Evolutionary conservation across 805 yeast species (phyloP).

Genomic region (Ogataea trehalophila): DNA sequence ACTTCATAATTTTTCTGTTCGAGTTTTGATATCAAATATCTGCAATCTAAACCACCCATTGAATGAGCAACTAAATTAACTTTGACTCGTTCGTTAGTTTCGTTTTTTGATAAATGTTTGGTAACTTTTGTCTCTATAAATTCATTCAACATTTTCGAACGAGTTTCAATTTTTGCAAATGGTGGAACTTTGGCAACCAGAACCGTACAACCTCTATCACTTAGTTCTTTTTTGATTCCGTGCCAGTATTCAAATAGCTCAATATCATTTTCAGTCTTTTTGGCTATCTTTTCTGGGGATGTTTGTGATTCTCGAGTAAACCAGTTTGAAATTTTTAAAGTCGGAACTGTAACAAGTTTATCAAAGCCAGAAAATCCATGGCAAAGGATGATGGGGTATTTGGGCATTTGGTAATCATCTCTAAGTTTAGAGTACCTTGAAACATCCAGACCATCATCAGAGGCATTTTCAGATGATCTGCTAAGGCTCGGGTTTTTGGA

Average conservation of each 20-base stretch:
- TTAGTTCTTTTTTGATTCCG: slow-evolving; percentile 64
- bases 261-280: slow-evolving; percentile 18
- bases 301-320: slow-evolving; percentile 12
- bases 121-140: slow-evolving; percentile 37
- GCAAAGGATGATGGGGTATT: slow-evolving; percentile 72
- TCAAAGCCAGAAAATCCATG: slow-evolving; percentile 89
- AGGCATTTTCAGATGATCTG: slow-evolving; percentile 6
- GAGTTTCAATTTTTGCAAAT: slow-evolving; percentile 64
- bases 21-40: slow-evolving; percentile 64
- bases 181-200: slow-evolving; percentile 78
- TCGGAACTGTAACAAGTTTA: slow-evolving; percentile 38
- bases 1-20: slow-evolving; percentile 49
- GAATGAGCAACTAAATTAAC: slow-evolving; percentile 83
- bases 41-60: slow-evolving; percentile 89
- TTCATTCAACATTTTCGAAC: slow-evolving; percentile 55
- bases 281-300: slow-evolving; percentile 2
- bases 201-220: slow-evolving; percentile 59
- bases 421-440: slow-evolving; percentile 29
- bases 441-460: slow-evolving; percentile 23
- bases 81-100: slow-evolving; percentile 35
- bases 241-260: slow-evolving; percentile 69
- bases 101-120: slow-evolving; percentile 7
- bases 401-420: slow-evolving; percentile 51
- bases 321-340: slow-evolving; percentile 6
- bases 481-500: slow-evolving; percentile 7